Evolutionary conservation across 202 grass and related monocot species (phyloP).

Genomic region (Eragrostis tef): DNA sequence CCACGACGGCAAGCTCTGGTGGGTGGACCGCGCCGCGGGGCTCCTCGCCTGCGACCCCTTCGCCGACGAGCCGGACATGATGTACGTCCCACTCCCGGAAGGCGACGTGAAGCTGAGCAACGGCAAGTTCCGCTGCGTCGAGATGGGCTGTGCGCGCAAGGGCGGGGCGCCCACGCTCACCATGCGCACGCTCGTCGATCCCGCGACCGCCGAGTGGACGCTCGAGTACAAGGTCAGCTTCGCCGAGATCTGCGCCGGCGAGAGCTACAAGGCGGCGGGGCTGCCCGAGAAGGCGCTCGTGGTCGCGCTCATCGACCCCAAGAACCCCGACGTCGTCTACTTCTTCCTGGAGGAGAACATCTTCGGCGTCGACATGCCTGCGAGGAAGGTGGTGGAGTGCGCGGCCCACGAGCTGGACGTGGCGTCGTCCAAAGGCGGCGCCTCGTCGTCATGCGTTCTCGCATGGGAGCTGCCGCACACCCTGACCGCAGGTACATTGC

Average conservation of each 20-base stretch:
- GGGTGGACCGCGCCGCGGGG: not conserved
- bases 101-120: not conserved
- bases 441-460: not conserved
- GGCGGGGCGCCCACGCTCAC: not conserved
- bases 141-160: not conserved
- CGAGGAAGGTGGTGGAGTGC: slow-evolving; percentile 5
- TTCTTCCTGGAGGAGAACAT: slow-evolving; percentile 12
- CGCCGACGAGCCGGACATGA: not conserved
- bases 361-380: slow-evolving; percentile 18
- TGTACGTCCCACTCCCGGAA: not conserved
- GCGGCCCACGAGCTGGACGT: slow-evolving; percentile 12
- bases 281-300: not conserved
- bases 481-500: slow-evolving; percentile 8
- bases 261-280: slow-evolving; percentile 36
- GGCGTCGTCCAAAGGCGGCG: not conserved
- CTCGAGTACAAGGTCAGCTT: not conserved
- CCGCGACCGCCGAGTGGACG: not conserved
- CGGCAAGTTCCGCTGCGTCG: slow-evolving; percentile 7
- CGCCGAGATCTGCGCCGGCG: not conserved
- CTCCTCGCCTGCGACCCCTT: not conserved
- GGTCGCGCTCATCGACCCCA: slow-evolving; percentile 35
- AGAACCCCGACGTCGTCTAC: slow-evolving; percentile 31
- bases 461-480: not conserved
- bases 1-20: not conserved
- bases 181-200: not conserved